A percentile compares a stretch with the other conserved stretches of the same genome.
Evolutionary conservation across 2,329 filamentous ascomycete species (phyloP).

Genomic region (Arthrobotrys musiformis): DNA sequence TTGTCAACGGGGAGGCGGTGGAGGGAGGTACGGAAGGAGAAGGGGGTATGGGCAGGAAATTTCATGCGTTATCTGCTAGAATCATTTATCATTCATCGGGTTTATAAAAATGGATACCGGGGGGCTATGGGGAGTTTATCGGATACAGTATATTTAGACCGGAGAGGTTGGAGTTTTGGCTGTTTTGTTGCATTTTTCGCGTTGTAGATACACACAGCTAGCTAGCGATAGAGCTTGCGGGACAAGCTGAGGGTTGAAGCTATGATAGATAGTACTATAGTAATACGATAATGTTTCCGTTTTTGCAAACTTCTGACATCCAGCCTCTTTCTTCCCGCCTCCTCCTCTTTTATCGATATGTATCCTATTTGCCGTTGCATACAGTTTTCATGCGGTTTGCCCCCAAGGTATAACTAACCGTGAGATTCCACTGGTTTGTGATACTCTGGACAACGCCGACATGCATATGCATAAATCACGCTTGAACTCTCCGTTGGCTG

Average conservation of each 20-base stretch:
- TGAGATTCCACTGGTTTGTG: constrained; percentile 4
- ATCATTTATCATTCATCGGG: not conserved
- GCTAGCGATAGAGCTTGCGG: constrained; percentile 15
- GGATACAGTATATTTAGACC: not conserved
- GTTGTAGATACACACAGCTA: constrained; percentile 6
- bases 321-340: not conserved
- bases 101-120: not conserved
- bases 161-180: not conserved
- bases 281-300: not conserved
- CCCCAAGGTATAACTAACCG: constrained; percentile 17
- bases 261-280: not conserved
- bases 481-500: constrained; percentile 15
- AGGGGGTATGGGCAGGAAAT: constrained; percentile 24
- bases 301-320: not conserved
- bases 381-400: constrained; percentile 12
- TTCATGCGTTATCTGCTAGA: constrained; percentile 49
- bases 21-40: constrained; percentile 23
- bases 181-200: constrained; percentile 23
- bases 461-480: constrained; percentile 33
- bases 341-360: not conserved
- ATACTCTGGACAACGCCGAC: constrained; percentile 29
- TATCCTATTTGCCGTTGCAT: not conserved
- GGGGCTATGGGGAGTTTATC: not conserved
- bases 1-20: constrained; percentile 38
- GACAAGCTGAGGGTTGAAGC: not conserved